Percentiles rank a stretch among this genome's conserved stretches.
These are phyloP conservation scores for Blastocystis sp. DNA, from an alignment of 352 stramenopile species.

Conservation along the genomic window DNA sequence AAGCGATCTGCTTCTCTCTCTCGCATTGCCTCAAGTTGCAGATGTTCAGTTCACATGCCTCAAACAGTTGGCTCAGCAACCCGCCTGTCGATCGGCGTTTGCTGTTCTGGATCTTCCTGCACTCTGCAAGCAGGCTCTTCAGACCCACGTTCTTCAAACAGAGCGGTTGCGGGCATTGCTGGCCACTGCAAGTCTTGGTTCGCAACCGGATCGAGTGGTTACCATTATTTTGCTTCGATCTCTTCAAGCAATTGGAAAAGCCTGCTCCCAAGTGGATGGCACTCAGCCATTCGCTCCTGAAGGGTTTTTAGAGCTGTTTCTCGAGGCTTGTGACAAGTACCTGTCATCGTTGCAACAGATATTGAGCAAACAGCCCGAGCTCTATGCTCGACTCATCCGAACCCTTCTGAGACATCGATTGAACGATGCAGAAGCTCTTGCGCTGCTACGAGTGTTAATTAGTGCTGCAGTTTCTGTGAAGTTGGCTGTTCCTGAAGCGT, in stretches of 20 bases:
- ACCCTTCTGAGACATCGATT: constrained; percentile 10
- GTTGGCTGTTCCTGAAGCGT: not conserved
- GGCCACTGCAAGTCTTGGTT: not conserved
- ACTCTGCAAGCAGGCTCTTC: not conserved
- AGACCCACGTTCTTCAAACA: not conserved
- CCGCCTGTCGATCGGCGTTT: not conserved
- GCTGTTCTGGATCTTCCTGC: not conserved
- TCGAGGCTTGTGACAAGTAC: not conserved
- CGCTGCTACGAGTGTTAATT: not conserved
- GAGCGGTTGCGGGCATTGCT: not conserved
- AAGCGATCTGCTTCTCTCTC: not conserved
- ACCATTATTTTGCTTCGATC: not conserved
- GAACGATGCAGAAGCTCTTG: not conserved
- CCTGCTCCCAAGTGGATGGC: not conserved
- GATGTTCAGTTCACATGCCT: not conserved
- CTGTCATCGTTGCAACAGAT: not conserved
- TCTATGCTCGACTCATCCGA: not conserved
- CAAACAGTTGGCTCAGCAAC: not conserved
- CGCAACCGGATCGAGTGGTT: not conserved
- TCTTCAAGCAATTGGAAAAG: not conserved
- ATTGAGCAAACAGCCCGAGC: not conserved
- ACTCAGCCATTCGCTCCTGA: not conserved
- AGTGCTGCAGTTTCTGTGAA: not conserved
- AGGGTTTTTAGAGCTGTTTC: not conserved
- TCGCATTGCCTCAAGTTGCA: not conserved